Conservation (phyloP, 2,329 filamentous ascomycete species). For the Nigrospora oryzae region DNA sequence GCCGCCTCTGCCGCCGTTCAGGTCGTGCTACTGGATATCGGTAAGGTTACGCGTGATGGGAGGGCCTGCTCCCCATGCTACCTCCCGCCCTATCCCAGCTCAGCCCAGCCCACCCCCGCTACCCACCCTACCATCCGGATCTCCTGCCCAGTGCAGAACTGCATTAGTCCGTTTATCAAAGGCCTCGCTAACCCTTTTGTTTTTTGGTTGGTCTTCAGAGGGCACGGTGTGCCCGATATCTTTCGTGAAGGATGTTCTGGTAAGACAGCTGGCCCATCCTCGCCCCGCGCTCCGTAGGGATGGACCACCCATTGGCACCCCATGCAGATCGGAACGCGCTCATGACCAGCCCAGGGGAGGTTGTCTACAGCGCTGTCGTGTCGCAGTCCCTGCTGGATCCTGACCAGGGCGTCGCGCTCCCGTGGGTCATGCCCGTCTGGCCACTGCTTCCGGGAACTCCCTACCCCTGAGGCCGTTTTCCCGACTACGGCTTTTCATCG, state of each 20-base stretch:
- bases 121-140: conserved; percentile 3
- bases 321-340: not conserved
- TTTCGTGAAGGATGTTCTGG: conserved; percentile 75
- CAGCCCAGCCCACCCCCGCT: not conserved
- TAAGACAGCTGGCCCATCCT: conserved; percentile 37
- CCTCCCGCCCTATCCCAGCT: conserved; percentile 2
- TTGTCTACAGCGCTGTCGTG: too few relatives aligned
- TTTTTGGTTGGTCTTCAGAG: conserved; percentile 40
- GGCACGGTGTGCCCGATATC: conserved; percentile 77
- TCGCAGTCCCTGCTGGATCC: too few relatives aligned
- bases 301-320: too few relatives aligned
- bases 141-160: conserved; percentile 5
- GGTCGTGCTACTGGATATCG: conserved; percentile 49
- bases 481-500: too few relatives aligned
- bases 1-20: conserved; percentile 26
- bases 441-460: too few relatives aligned
- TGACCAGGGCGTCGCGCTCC: too few relatives aligned
- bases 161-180: conserved; percentile 23
- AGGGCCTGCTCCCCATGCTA: not conserved
- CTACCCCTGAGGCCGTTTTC: too few relatives aligned
- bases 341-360: not conserved
- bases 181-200: conserved; percentile 28
- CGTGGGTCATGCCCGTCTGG: too few relatives aligned
- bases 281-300: too few relatives aligned
- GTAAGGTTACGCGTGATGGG: conserved; percentile 28